phyloP scores from a whole-genome alignment of 148 eudicot species.

The Dianthus caryophyllus region DNA sequence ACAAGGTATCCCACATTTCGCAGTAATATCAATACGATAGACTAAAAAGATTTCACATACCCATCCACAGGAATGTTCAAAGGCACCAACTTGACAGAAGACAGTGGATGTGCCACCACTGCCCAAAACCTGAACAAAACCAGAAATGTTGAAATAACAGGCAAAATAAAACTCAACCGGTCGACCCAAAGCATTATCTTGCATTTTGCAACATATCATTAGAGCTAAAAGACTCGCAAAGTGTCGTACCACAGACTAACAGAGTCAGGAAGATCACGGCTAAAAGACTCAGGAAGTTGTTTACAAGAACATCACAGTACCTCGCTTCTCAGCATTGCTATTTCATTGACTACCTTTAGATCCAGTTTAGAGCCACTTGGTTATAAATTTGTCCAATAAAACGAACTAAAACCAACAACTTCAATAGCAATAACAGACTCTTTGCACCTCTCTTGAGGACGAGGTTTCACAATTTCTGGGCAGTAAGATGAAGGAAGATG shows the following conservation, averaged over 20 bases:
- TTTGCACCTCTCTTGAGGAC: no score
- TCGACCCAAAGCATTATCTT: no score
- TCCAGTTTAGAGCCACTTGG: background rate
- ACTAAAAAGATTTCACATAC: conserved; percentile 38
- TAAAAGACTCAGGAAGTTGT: background rate
- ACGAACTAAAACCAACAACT: no score
- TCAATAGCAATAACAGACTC: no score
- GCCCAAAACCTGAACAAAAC: conserved; percentile 63
- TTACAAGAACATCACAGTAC: background rate
- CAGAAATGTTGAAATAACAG: conserved; percentile 10
- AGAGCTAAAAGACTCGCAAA: no score
- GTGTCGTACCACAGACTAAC: conserved; percentile 1
- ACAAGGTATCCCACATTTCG: conserved; percentile 6
- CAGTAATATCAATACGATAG: background rate
- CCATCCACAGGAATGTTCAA: conserved; percentile 59
- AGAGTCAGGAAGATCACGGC: background rate
- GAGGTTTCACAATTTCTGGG: no score
- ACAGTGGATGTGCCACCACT: conserved; percentile 54
- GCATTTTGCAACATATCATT: no score
- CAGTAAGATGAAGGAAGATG: no score
- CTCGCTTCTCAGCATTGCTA: background rate
- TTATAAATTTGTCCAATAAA: no score
- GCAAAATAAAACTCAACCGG: conserved; percentile 9
- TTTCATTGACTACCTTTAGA: conserved; percentile 1
- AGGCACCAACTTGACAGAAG: conserved; percentile 62